Evolutionary conservation across 768 basidiomycete genomes (phyloP).

Genomic region (Agaricus bisporus): DNA sequence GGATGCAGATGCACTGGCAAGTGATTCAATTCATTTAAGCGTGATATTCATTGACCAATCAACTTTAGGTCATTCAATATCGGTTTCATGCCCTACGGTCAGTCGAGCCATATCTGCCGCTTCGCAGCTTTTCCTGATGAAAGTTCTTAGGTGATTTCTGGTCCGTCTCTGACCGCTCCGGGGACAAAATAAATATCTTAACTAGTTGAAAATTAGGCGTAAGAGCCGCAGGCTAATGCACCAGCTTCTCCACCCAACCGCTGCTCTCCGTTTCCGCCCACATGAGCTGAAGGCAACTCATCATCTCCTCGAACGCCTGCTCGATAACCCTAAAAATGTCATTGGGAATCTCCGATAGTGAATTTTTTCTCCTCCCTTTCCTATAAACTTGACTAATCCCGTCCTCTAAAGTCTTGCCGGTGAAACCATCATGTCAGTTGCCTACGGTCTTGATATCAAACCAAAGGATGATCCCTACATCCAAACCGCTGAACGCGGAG

Average conservation of each 20-base stretch:
- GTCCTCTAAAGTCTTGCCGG: conserved; percentile 23
- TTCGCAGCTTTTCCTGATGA: neutral
- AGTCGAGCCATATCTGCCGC: neutral
- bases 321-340: conserved; percentile 17
- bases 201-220: conserved; percentile 20
- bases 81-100: conserved; percentile 25
- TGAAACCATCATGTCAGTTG: conserved; percentile 25
- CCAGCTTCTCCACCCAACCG: conserved; percentile 23
- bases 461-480: conserved; percentile 26
- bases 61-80: conserved; percentile 21
- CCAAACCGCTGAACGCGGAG: conserved; percentile 18
- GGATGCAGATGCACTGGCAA: conserved; percentile 6
- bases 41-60: neutral
- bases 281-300: conserved; percentile 21
- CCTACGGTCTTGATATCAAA: conserved; percentile 29
- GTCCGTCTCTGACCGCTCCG: neutral
- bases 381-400: neutral
- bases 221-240: conserved; percentile 25
- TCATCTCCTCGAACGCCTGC: conserved; percentile 21
- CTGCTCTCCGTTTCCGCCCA: conserved; percentile 19
- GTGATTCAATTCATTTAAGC: neutral
- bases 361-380: neutral
- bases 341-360: conserved; percentile 5
- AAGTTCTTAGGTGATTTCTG: conserved; percentile 15
- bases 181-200: neutral